Evolutionary conservation across 163 green algal genomes (phyloP).

Genomic region (Chlamydomonas reinhardtii): DNA sequence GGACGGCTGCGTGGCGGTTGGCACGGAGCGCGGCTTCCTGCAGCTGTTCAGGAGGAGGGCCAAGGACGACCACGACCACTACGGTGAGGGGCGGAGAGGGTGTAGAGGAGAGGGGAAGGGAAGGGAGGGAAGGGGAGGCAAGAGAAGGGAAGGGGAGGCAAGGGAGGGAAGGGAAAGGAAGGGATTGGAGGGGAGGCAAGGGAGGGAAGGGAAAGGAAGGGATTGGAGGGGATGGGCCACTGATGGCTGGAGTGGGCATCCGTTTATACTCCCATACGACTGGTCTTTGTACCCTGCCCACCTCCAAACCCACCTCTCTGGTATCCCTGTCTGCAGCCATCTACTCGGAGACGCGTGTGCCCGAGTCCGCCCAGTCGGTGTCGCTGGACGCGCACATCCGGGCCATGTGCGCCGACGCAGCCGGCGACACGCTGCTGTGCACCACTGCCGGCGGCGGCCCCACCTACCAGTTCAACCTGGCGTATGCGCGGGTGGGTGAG

Average conservation of each 20-base stretch:
- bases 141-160: too few species aligned
- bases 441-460: conserved; percentile 29
- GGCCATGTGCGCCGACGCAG: neutral
- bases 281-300: too few species aligned
- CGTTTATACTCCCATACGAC: too few species aligned
- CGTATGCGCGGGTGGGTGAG: conserved; percentile 24
- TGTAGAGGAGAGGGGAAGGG: neutral
- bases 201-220: too few species aligned
- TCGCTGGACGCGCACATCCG: conserved; percentile 33
- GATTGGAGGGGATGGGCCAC: too few species aligned
- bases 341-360: conserved; percentile 35
- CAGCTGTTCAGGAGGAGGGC: conserved; percentile 8
- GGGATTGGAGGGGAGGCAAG: too few species aligned
- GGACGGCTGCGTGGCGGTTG: conserved; percentile 26
- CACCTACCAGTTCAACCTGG: conserved; percentile 42
- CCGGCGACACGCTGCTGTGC: conserved; percentile 32
- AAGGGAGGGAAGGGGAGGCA: too few species aligned
- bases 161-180: too few species aligned
- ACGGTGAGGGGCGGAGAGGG: neutral
- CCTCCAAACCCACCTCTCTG: too few species aligned
- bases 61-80: conserved; percentile 15
- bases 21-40: conserved; percentile 24
- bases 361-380: conserved; percentile 11
- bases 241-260: too few species aligned
- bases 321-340: conserved; percentile 4